Conservation (phyloP, 2,329 filamentous ascomycete genomes). For the Thielaviopsis populi region DNA sequence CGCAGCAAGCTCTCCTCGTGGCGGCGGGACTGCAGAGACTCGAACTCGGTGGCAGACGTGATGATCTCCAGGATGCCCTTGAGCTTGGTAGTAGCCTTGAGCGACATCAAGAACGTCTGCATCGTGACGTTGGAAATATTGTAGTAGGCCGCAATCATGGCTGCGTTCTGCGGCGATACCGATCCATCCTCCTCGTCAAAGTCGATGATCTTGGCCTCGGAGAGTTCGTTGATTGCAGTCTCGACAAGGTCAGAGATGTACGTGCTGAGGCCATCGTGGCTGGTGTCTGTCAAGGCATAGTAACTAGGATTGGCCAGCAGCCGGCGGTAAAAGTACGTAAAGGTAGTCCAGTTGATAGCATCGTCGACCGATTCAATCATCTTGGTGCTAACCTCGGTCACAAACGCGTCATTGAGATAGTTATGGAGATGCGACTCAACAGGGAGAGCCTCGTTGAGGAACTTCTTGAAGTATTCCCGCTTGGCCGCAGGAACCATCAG, state of each 20-base stretch:
- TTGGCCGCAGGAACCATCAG: slow-evolving; percentile 91
- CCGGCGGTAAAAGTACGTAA: slow-evolving; percentile 94
- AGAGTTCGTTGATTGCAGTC: slow-evolving; percentile 74
- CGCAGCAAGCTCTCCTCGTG: slow-evolving; percentile 80
- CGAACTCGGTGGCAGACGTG: slow-evolving; percentile 92
- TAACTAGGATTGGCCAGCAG: slow-evolving; percentile 92
- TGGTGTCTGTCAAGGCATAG: slow-evolving; percentile 78
- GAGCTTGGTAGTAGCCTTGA: slow-evolving; percentile 77
- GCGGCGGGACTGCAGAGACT: slow-evolving; percentile 81
- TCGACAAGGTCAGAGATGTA: slow-evolving; percentile 93
- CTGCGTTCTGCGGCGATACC: slow-evolving; percentile 78
- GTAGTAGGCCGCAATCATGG: slow-evolving; percentile 98
- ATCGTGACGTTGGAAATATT: slow-evolving; percentile 99
- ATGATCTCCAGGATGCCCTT: slow-evolving; percentile 96
- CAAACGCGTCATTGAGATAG: slow-evolving; percentile 88
- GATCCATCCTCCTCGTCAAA: slow-evolving; percentile 87
- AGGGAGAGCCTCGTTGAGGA: slow-evolving; percentile 86
- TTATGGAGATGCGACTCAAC: slow-evolving; percentile 89
- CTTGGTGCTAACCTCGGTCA: slow-evolving; percentile 91
- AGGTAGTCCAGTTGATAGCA: slow-evolving; percentile 95
- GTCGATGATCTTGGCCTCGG: slow-evolving; percentile 89
- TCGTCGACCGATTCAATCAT: slow-evolving; percentile 92
- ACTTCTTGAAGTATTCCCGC: slow-evolving; percentile 97
- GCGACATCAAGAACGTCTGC: slow-evolving; percentile 91
- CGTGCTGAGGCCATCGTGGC: slow-evolving; percentile 82